Conservation (phyloP, 768 basidiomycete genomes). For the Cubamyces lactineus region DNA sequence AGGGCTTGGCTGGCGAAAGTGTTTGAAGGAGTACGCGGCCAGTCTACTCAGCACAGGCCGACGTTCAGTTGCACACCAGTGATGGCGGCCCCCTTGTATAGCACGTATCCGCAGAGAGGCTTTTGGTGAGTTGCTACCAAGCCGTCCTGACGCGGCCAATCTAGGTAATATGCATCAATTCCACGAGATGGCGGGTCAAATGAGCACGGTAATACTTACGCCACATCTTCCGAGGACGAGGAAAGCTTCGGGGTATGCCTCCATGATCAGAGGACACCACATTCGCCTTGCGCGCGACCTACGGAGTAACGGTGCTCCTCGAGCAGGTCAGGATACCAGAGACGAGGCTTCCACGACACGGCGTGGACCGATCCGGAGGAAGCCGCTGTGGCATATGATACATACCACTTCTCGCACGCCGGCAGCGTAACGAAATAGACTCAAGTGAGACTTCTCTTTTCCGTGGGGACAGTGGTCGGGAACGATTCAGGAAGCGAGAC, state of each 20-base stretch:
- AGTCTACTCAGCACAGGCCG: not conserved
- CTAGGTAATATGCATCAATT: not conserved
- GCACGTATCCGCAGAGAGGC: no score
- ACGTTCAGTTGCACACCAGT: no score
- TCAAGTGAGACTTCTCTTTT: not conserved
- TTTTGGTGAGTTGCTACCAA: no score
- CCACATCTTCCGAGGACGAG: not conserved
- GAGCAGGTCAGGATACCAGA: not conserved
- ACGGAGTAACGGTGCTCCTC: no score
- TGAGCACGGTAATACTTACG: not conserved
- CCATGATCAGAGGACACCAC: not conserved
- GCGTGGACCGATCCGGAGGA: not conserved
- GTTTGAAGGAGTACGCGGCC: not conserved
- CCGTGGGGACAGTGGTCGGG: not conserved
- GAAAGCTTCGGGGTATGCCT: not conserved
- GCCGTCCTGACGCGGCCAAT: not conserved
- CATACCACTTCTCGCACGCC: not conserved
- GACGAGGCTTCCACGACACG: not conserved
- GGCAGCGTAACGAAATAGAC: not conserved
- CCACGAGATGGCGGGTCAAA: not conserved
- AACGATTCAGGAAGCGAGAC: not conserved
- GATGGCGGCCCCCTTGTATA: no score
- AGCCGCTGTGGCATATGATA: constrained; percentile 9
- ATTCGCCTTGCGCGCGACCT: not conserved
- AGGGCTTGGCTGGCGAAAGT: not conserved